Percentiles rank a stretch among this genome's conserved stretches.
Evolutionary conservation across 352 stramenopile genomes (phyloP).

Genomic region (Phytophthora citrophthora): DNA sequence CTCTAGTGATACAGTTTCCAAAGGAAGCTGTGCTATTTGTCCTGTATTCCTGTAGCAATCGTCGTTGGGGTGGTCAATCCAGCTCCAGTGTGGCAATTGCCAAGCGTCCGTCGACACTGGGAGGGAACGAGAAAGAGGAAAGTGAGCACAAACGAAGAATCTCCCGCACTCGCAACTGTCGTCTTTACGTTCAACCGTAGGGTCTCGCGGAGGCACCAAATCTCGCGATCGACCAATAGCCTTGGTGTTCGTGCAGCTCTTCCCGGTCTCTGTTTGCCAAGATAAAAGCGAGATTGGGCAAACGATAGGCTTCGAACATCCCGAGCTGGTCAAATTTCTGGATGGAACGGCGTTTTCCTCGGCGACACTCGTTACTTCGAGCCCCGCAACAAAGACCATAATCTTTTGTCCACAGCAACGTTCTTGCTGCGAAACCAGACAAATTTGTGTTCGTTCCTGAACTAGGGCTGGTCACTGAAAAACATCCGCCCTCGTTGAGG

Average conservation of each 20-base stretch:
- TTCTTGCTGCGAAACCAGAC: slow-evolving; percentile 16
- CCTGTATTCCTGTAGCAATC: slow-evolving; percentile 12
- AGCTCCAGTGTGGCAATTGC: slow-evolving; percentile 4
- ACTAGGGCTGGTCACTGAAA: slow-evolving; percentile 8
- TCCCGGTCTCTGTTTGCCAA: slow-evolving; percentile 25
- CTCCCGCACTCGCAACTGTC: slow-evolving; percentile 20
- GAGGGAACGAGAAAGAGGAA: slow-evolving; percentile 35
- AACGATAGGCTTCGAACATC: slow-evolving; percentile 31
- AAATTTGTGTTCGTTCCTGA: slow-evolving; percentile 7
- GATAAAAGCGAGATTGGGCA: slow-evolving; percentile 36
- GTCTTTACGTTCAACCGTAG: slow-evolving; percentile 27
- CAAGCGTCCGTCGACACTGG: slow-evolving; percentile 18
- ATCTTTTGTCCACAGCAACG: neutral
- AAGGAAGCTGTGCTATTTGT: slow-evolving; percentile 10
- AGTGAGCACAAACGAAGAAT: slow-evolving; percentile 14
- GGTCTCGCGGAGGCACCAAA: slow-evolving; percentile 17
- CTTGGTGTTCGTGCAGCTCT: slow-evolving; percentile 7
- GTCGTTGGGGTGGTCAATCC: neutral
- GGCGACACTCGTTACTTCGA: slow-evolving; percentile 24
- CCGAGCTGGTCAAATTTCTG: slow-evolving; percentile 30
- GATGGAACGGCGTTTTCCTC: slow-evolving; percentile 3
- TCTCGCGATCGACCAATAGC: slow-evolving; percentile 36
- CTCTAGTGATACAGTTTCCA: neutral
- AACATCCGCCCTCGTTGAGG: neutral
- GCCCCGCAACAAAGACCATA: slow-evolving; percentile 7